Base-by-base conservation (phyloP, 495 filamentous ascomycete genomes). In the Neurospora cerealis region DNA sequence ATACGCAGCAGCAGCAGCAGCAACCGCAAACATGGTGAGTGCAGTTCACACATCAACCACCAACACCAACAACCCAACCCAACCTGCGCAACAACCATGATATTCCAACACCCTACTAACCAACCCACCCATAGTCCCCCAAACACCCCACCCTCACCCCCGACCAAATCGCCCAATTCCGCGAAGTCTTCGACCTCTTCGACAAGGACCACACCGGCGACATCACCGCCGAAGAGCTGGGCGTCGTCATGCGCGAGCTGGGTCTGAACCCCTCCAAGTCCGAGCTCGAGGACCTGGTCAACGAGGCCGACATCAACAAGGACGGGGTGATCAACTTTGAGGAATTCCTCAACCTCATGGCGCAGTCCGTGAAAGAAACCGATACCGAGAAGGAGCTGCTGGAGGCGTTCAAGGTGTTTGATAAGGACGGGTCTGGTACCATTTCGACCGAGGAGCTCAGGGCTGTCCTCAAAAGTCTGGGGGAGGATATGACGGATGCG, bases 101-200 rank as follows among this genome's bases (percentile, higher is more conserved):
- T 2, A 34, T 34, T 4, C 28, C 54, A 62, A 19, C 15, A 8
- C 13, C 13, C 6, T 34, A 34, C 54, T 66, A 9, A 66, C 15
- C 54, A 7, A 34, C 15, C 54, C 28, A 15, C 54, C 13, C 28
- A 1, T 15, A 62, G 54, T 9, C 54, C 3, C 15, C 15, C 15
- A 66, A 66, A 66, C 1, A 60, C 48, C 38, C 72, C 17, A 41
- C 72, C 38, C 66, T 73, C 46, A 70, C 19, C 69, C 38, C 69
- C 32, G 73, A 74, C 28, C 92, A 96, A 86, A 91, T 96, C 74
- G 94, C 93, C 79, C 93, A 96, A 84, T 96, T 94, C 86, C 95
- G 93, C 88, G 93, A 96, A 83, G 93, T 93, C 39, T 96, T 96
- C 84, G 95, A 93, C 81, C 89, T 96, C 21, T 96, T 96, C 82